Evolutionary conservation across 768 basidiomycete species (phyloP).

Genomic region (Chalciporus piperatus): DNA sequence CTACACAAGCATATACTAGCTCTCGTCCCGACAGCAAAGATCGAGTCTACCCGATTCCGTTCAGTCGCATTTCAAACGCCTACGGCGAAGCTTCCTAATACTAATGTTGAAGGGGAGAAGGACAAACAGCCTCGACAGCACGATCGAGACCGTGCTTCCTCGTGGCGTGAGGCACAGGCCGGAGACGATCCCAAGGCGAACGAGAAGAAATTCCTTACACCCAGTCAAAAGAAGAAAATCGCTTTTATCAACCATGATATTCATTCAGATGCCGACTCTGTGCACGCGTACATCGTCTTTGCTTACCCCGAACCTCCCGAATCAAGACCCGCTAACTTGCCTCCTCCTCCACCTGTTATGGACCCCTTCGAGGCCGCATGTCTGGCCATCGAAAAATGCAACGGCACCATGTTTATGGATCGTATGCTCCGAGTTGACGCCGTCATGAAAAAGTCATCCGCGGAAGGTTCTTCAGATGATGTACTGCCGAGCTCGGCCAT

Average conservation of each 20-base stretch:
- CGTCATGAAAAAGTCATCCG: conserved; percentile 39
- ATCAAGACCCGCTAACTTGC: conserved; percentile 46
- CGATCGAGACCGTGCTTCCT: conserved; percentile 54
- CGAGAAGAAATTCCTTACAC: conserved; percentile 68
- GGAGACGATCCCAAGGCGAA: conserved; percentile 44
- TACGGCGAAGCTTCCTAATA: conserved; percentile 57
- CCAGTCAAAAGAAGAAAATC: conserved; percentile 87
- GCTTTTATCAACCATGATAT: conserved; percentile 94
- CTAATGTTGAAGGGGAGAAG: conserved; percentile 30
- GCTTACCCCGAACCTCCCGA: conserved; percentile 55
- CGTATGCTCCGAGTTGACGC: conserved; percentile 79
- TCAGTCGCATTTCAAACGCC: conserved; percentile 89
- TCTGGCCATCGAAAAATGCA: conserved; percentile 53
- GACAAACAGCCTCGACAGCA: conserved; percentile 41
- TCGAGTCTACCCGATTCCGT: conserved; percentile 92
- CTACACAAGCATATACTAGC: conserved; percentile 75
- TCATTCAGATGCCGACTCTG: conserved; percentile 69
- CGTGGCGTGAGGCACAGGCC: conserved; percentile 51
- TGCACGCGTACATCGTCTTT: conserved; percentile 92
- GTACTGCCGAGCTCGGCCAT: conserved; percentile 23
- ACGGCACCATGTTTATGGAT: conserved; percentile 73
- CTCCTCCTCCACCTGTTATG: conserved; percentile 47
- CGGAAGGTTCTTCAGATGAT: conserved; percentile 13
- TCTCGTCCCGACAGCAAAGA: conserved; percentile 69
- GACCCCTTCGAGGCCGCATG: conserved; percentile 72